Evolutionary conservation across 1,284 basidiomycete genomes (phyloP).

Genomic region (Leucoagaricus sp.): DNA sequence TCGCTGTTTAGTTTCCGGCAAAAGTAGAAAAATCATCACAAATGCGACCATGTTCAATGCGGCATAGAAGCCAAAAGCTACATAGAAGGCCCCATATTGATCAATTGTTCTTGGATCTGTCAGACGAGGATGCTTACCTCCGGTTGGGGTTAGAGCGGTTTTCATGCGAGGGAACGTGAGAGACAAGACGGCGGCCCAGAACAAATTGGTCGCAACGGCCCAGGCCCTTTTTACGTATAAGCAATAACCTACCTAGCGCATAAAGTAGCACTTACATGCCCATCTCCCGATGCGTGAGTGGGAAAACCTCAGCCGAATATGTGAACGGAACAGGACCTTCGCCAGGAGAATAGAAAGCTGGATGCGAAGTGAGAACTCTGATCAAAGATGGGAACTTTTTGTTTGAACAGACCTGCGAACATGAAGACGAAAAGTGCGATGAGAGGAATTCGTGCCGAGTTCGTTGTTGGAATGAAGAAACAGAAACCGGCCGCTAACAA

Average conservation of each 20-base stretch:
- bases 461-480: conserved; percentile 47
- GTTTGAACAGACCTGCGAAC: conserved; percentile 44
- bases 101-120: neutral
- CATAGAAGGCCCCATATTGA: neutral
- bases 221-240: conserved; percentile 48
- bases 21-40: conserved; percentile 55
- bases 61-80: conserved; percentile 41
- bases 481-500: conserved; percentile 61
- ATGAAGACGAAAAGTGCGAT: conserved; percentile 61
- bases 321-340: conserved; percentile 77
- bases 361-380: conserved; percentile 6
- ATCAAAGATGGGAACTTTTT: neutral
- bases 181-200: conserved; percentile 56
- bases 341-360: conserved; percentile 59
- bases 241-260: neutral
- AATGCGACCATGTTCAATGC: conserved; percentile 54
- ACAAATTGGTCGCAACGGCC: conserved; percentile 53
- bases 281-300: conserved; percentile 58
- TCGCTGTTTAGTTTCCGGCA: conserved; percentile 73
- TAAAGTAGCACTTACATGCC: conserved; percentile 39
- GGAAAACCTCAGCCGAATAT: conserved; percentile 66
- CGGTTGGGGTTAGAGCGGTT: conserved; percentile 40
- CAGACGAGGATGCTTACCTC: conserved; percentile 20
- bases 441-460: conserved; percentile 42
- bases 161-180: conserved; percentile 64